Conservation (phyloP, 2,329 filamentous ascomycete species). For the Stagonosporopsis cucurbitacearum region DNA sequence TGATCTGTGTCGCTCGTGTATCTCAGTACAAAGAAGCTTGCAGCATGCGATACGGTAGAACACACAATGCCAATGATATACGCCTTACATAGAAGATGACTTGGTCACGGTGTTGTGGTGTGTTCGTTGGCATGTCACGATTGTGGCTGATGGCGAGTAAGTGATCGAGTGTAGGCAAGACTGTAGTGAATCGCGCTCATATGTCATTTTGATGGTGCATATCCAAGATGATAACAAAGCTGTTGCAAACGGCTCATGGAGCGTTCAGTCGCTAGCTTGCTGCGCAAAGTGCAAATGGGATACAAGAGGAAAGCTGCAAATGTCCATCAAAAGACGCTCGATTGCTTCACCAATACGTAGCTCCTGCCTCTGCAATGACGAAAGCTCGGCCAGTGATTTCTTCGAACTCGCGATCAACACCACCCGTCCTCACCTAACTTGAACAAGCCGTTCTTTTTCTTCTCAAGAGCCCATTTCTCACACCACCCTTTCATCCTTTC, state of each 20-base stretch:
- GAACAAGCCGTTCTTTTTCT: slow-evolving; percentile 67
- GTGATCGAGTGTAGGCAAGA: too few relatives aligned
- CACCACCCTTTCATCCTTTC: slow-evolving; percentile 72
- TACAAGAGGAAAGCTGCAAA: not conserved
- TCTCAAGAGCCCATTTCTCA: slow-evolving; percentile 68
- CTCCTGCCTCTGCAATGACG: not conserved
- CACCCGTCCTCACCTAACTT: slow-evolving; percentile 33
- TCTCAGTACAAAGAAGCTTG: too few relatives aligned
- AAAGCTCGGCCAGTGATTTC: not conserved
- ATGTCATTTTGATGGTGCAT: too few relatives aligned
- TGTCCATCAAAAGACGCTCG: not conserved
- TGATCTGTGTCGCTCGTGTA: too few relatives aligned
- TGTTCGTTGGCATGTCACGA: too few relatives aligned
- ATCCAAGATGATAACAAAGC: too few relatives aligned
- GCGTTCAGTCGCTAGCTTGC: not conserved
- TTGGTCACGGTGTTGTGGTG: too few relatives aligned
- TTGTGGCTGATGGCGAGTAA: too few relatives aligned
- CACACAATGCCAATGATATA: too few relatives aligned
- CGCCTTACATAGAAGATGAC: too few relatives aligned
- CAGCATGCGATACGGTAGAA: too few relatives aligned
- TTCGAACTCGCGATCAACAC: slow-evolving; percentile 6
- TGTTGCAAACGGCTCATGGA: not conserved
- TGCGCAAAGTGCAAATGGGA: not conserved
- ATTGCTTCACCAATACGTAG: not conserved
- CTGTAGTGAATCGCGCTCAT: too few relatives aligned